These are phyloP conservation scores for Verticillium zaregamsianum DNA, from an alignment of 2,329 filamentous ascomycete species.

Conservation along the genomic window DNA sequence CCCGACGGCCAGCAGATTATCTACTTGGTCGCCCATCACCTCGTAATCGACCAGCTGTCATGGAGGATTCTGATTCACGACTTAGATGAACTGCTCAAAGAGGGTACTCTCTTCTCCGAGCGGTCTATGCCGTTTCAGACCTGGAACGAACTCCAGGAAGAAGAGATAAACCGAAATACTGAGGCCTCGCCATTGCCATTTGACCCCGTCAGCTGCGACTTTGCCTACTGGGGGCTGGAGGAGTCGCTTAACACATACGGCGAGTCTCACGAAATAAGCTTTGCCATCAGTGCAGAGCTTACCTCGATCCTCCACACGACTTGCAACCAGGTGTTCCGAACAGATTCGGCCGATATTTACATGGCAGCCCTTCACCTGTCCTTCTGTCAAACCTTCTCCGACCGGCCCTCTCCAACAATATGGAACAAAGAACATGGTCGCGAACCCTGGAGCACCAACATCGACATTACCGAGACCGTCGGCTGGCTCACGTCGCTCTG, in stretches of 20 bases:
- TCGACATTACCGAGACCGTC: conserved; percentile 52
- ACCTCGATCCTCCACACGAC: conserved; percentile 36
- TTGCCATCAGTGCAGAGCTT: conserved; percentile 37
- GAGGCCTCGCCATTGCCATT: conserved; percentile 30
- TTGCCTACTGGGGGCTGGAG: conserved; percentile 44
- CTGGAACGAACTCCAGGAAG: conserved; percentile 44
- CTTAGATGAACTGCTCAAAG: conserved; percentile 42
- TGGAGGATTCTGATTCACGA: conserved; percentile 48
- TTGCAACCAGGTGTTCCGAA: conserved; percentile 42
- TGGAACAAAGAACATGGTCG: conserved; percentile 52
- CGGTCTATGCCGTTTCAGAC: conserved; percentile 42
- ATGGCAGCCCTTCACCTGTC: conserved; percentile 50
- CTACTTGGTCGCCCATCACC: conserved; percentile 46
- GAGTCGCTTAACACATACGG: conserved; percentile 39
- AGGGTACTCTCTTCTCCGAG: conserved; percentile 38
- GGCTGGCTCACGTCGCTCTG: conserved; percentile 58
- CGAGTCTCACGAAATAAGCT: conserved; percentile 35
- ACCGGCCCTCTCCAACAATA: conserved; percentile 44
- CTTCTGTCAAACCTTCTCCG: conserved; percentile 50
- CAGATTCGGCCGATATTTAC: conserved; percentile 50
- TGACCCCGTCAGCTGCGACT: conserved; percentile 31
- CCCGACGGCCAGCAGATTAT: conserved; percentile 40
- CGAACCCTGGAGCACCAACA: conserved; percentile 35
- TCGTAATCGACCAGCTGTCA: conserved; percentile 46
- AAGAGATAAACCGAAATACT: conserved; percentile 26